A percentile compares a stretch with the other conserved stretches of the same genome.
phyloP scores from a whole-genome alignment of 31 red algal genomes.

The Asparagopsis taxiformis region DNA sequence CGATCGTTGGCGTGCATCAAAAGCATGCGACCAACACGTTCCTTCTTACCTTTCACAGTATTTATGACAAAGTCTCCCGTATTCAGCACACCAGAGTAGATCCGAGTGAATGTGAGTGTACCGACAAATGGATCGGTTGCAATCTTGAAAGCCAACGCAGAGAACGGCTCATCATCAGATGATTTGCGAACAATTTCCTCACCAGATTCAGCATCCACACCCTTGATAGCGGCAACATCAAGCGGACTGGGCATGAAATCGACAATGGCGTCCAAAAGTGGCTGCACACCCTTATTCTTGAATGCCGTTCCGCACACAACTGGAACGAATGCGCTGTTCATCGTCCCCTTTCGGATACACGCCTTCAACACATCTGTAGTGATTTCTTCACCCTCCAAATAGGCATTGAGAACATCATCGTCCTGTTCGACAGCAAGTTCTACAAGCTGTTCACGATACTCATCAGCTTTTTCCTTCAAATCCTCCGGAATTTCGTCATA shows the following conservation, averaged over 20 bases:
- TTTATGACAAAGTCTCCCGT: constrained; percentile 86
- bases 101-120: constrained; percentile 90
- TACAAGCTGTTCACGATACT: constrained; percentile 91
- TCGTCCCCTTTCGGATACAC: constrained; percentile 91
- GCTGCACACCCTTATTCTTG: constrained; percentile 99
- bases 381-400: constrained; percentile 90
- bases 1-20: constrained; percentile 99
- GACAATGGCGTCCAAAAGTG: constrained; percentile 93
- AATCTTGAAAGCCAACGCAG: constrained; percentile 99
- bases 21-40: constrained; percentile 95
- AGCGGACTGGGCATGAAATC: constrained; percentile 96
- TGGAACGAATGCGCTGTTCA: constrained; percentile 79
- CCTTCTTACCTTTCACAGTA: constrained; percentile 90
- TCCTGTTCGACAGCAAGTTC: constrained; percentile 95
- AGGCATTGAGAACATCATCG: constrained; percentile 89
- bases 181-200: constrained; percentile 79
- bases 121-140: constrained; percentile 99
- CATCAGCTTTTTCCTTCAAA: constrained; percentile 68
- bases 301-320: constrained; percentile 99
- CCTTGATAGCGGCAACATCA: constrained; percentile 91
- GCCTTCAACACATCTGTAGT: constrained; percentile 55
- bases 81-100: constrained; percentile 96
- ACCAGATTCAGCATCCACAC: constrained; percentile 67
- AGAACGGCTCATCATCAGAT: constrained; percentile 94
- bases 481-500: constrained; percentile 85